Conservation (phyloP, 768 basidiomycete genomes). For the Phallus indusiatus region DNA sequence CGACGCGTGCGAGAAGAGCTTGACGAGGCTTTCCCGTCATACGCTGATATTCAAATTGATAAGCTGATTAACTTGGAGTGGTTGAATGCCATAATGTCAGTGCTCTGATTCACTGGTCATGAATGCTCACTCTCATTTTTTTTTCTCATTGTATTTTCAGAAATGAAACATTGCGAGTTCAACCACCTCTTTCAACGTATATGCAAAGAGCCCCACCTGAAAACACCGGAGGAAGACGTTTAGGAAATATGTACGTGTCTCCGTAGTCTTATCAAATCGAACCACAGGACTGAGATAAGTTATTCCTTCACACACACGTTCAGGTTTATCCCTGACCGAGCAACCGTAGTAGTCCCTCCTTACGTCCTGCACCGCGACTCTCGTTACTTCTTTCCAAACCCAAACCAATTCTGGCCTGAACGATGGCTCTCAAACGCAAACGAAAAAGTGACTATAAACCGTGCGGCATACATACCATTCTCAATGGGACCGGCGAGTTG, state of each 20-base stretch:
- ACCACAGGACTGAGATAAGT: too few species aligned
- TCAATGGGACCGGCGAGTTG: slow-evolving; percentile 43
- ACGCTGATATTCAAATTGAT: slow-evolving; percentile 10
- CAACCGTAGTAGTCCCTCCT: slow-evolving; percentile 17
- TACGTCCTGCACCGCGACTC: slow-evolving; percentile 32
- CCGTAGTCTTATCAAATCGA: background rate
- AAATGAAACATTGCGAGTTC: slow-evolving; percentile 42
- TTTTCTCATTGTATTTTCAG: slow-evolving; percentile 25
- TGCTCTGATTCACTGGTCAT: slow-evolving; percentile 17
- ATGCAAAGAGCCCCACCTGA: slow-evolving; percentile 31
- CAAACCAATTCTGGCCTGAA: slow-evolving; percentile 35
- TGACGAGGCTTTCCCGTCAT: slow-evolving; percentile 17
- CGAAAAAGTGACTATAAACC: background rate
- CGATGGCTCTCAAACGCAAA: slow-evolving; percentile 23
- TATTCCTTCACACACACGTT: too few species aligned
- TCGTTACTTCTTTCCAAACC: slow-evolving; percentile 33
- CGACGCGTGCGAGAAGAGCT: slow-evolving; percentile 22
- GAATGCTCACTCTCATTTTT: slow-evolving; percentile 18
- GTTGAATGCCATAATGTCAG: slow-evolving; percentile 26
- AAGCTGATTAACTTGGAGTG: slow-evolving; percentile 21
- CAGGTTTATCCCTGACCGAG: slow-evolving; percentile 36
- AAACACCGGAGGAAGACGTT: slow-evolving; percentile 26
- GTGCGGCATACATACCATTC: slow-evolving; percentile 31
- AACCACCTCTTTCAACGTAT: slow-evolving; percentile 40
- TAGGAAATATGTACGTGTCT: slow-evolving; percentile 32